These are phyloP conservation scores for Cordyceps cicadae DNA, from an alignment of 2,329 filamentous ascomycete genomes.

Conservation along the genomic window DNA sequence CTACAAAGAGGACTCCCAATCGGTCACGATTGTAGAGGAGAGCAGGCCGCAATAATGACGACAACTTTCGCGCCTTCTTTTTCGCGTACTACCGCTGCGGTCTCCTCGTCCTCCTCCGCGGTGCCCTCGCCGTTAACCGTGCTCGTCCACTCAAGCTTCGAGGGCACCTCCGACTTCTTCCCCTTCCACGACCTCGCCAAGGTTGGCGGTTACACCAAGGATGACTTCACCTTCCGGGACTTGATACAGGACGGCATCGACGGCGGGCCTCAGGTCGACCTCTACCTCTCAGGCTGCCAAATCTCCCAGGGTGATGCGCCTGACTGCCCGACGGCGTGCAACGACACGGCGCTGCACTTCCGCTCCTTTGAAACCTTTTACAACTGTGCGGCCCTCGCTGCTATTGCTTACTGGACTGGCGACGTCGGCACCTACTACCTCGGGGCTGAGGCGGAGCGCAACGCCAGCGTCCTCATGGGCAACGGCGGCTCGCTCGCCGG, in stretches of 20 bases:
- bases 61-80: slow-evolving; percentile 6
- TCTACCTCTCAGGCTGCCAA: slow-evolving; percentile 26
- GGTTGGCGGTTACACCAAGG: slow-evolving; percentile 20
- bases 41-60: slow-evolving; percentile 14
- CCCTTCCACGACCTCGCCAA: slow-evolving; percentile 28
- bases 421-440: slow-evolving; percentile 23
- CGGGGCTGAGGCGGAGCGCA: slow-evolving; percentile 26
- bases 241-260: slow-evolving; percentile 27
- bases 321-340: slow-evolving; percentile 28
- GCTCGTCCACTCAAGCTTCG: slow-evolving; percentile 22
- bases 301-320: slow-evolving; percentile 19
- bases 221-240: slow-evolving; percentile 25
- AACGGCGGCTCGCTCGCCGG: slow-evolving; percentile 19
- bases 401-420: slow-evolving; percentile 26
- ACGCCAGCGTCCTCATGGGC: slow-evolving; percentile 29
- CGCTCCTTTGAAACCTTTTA: slow-evolving; percentile 30
- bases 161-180: slow-evolving; percentile 28
- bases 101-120: neutral
- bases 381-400: slow-evolving; percentile 29
- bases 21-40: neutral
- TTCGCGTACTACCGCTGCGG: neutral
- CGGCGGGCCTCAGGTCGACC: slow-evolving; percentile 23
- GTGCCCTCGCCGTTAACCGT: slow-evolving; percentile 21
- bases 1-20: neutral
- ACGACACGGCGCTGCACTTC: slow-evolving; percentile 23